Evolutionary conservation across 2,329 filamentous ascomycete genomes (phyloP), one percentile per base, ranked within the genome.

Genomic region (Colletotrichum viniferum): DNA sequence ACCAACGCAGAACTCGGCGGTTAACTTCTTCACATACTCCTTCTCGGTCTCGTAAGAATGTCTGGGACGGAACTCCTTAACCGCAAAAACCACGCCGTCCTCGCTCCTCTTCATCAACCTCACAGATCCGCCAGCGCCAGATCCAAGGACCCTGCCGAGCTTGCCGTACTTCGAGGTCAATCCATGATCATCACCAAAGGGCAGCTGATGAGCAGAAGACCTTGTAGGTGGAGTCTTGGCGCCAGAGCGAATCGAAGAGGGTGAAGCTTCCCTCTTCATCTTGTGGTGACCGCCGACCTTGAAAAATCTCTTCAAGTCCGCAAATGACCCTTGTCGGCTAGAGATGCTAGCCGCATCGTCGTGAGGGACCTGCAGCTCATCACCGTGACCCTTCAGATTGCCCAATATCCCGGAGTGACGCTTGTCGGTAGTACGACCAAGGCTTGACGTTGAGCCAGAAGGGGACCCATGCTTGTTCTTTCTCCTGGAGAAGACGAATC

Each of bases 21-120:
- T 99, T 62, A 99, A 92, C 83, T 99, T 99, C 86, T 99, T 99
- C 79, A 96, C 95, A 81, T 99, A 99, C 79, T 98, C 97, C 81
- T 95, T 95, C 82, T 98, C 94, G 2, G 94, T 95, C 85, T 99
- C 97, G 85, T 98, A 98, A 0, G 94, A 93, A 84, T 99, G 96
- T 38, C 95, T 92, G 70, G 96, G 93, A 69, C 97, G 90, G 85
- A 99, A 99, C 82, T 99, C 96, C 85, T 99, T 99, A 69, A 98
- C 97, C 2, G 97, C 97, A 84, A 99, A 99, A 0, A 97, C 97
- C 8, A 95, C 95, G 30, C 94, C 94, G 81, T 99, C 97, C 77
- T 95, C 96, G 81, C 93, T 96, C 76, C 97, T 92, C 87, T 97
- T 98, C 93, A 99, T 95, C 66, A 99, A 86, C 78, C 96, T 92